Base-by-base conservation (phyloP, 2,329 filamentous ascomycete genomes). In the Colletotrichum abscissum region DNA sequence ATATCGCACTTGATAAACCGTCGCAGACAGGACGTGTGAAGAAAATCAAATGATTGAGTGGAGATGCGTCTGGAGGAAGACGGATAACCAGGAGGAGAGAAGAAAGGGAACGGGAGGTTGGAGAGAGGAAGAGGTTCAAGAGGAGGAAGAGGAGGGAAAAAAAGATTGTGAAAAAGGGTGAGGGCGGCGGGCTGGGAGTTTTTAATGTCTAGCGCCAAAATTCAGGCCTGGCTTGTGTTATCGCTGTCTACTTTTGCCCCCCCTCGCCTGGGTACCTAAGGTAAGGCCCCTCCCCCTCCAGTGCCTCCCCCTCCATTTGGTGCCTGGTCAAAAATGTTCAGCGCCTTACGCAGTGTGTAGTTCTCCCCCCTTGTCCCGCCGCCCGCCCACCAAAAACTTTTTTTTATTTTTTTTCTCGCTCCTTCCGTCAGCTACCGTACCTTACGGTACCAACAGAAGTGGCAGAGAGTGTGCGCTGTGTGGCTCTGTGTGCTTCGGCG, bases 1-100 rank as follows among this genome's bases (percentile, higher is more conserved):
- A 35, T 19, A 26, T 70, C 58, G 69, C 69, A 46, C 60, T 58
- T 66, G 74, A 77, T 75, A 74, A 75, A 63, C 75, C 65, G 69
- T 72, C 69, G 69, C 69, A 69, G 66, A 72, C 69, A 69, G 65
- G 59, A 73, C 65, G 75, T 62, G 35, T 54, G 64, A 74, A 70
- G 76, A 72, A 77, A 77, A 76, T 73, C 75, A 76, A 77, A 76
- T 78, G 78, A 82, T 79, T 77, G 79, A 79, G 75, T 76, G 78
- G 79, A 81, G 82, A 81, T 83, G 81, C 85, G 84, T 82, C 85
- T 78, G 80, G 80, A 84, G 81, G 83, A 84, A 78, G 82, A 85
- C 81, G 69, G 72, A 72, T 64, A 57, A 65, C 68, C 81, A 81
- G 79, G 77, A 81, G 76, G 76, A 76, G 79, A 78, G 77, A 76